phyloP scores from a whole-genome alignment of 305 asterid species.

The Petunia hybrid region DNA sequence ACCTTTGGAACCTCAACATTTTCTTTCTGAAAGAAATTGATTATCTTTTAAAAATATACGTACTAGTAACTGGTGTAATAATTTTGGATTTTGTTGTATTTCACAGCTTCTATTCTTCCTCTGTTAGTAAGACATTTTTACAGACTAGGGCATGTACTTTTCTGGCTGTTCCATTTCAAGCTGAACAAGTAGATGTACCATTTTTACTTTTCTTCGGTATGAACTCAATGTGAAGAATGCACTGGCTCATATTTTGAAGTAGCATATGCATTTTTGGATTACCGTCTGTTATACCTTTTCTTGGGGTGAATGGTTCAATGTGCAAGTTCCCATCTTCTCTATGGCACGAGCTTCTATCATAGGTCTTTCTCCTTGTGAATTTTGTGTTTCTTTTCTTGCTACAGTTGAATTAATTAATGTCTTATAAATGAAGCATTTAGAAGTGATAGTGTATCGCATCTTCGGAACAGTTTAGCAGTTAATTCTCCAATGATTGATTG shows the following conservation, averaged over 20 bases:
- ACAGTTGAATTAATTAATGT: background rate
- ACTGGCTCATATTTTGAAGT: background rate
- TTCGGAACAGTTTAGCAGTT: conserved; percentile 62
- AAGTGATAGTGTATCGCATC: conserved; percentile 35
- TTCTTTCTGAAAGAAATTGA: background rate
- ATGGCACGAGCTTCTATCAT: background rate
- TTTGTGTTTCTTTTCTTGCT: background rate
- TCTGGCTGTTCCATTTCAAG: background rate
- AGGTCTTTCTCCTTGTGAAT: background rate
- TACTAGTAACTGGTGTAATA: background rate
- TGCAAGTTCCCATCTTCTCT: background rate
- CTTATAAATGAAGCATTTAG: conserved; percentile 4
- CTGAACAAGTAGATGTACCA: background rate
- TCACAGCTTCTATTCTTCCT: background rate
- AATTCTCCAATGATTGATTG: conserved; percentile 77
- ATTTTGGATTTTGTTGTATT: conserved; percentile 17
- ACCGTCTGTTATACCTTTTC: background rate
- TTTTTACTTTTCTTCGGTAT: background rate
- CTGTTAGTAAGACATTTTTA: background rate
- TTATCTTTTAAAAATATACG: background rate
- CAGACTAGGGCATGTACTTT: background rate
- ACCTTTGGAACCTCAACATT: background rate
- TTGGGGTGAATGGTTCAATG: background rate
- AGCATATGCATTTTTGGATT: background rate
- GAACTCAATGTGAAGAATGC: background rate